These are phyloP conservation scores for Trichoderma sp. DNA, from an alignment of 2,329 filamentous ascomycete genomes.

Conservation along the genomic window DNA sequence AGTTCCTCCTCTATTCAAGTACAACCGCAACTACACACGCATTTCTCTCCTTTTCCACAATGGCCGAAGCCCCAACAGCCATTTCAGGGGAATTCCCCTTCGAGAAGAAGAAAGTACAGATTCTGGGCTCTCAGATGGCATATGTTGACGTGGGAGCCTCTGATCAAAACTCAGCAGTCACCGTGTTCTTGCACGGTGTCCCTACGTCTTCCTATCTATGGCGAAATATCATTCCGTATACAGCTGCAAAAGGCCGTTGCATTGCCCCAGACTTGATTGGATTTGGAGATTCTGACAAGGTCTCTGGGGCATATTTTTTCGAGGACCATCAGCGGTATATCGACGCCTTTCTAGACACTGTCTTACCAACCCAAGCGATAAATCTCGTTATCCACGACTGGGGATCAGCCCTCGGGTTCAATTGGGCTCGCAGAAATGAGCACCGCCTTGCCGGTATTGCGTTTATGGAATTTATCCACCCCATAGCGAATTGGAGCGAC, in stretches of 20 bases:
- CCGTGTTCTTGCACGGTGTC: neutral
- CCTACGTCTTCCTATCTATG: neutral
- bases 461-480: neutral
- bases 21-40: neutral
- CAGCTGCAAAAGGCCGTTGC: neutral
- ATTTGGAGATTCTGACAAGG: neutral
- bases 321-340: neutral
- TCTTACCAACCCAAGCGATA: neutral
- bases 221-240: neutral
- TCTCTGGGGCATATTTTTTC: neutral
- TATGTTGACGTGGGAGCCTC: neutral
- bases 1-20: neutral
- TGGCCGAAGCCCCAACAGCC: neutral
- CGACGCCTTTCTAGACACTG: neutral
- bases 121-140: neutral
- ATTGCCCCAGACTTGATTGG: neutral
- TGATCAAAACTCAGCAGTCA: neutral
- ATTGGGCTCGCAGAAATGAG: neutral
- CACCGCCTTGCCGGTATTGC: neutral
- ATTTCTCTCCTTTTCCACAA: neutral
- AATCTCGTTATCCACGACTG: neutral
- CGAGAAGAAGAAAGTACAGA: neutral
- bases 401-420: neutral
- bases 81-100: neutral
- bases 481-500: neutral